Base-by-base conservation (phyloP, 352 stramenopile species). In the Phytophthora sp. region DNA sequence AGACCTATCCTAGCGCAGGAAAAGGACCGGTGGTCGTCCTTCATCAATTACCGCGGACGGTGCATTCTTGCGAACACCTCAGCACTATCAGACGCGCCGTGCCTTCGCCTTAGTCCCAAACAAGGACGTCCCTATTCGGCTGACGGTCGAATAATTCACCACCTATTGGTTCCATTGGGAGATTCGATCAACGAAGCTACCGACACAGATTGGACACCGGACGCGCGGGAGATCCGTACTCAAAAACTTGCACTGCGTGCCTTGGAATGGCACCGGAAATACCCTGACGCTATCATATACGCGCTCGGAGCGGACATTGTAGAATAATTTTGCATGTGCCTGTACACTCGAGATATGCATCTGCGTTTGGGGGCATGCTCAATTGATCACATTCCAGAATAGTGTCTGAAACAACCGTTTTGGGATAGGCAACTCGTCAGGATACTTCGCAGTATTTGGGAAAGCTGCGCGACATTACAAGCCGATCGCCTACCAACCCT, bases 111-210 rank as follows among this genome's bases (percentile, higher is more conserved):
- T 63, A 2, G 59, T 67, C 1, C 59, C 59, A 4, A 61, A 67
- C 23, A 55, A 61, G n/a, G 41, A 57, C 33, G 16, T 42, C 16
- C 50, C 51, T 16, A 53, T 3, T 16, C 47, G 1, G 12, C 33
- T 1, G 59, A 60, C 13, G 59, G 59, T n/a, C 30, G 59, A 9
- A 57, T 57, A n/a, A 67, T 67, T 11, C 59, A 61, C 31, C 31
- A 61, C 38, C 23, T 67, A 30, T 61, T 51, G 9, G 59, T 51
- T 16, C 50, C 59, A 1, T 0, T 2, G 3, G 50, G 59, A 6
- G 4, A 2, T 0, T 67, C n/a, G 6, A 24, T 26, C 7, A 2
- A 46, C 4, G 38, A 46, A 4, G n/a, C 23, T 21, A 51, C 23
- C 4, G 24, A 35, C 23, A 51, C 23, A 3, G 23, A 2, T 21